phyloP scores from a whole-genome alignment of 306 rosid species.

The Inga oerstediana region DNA sequence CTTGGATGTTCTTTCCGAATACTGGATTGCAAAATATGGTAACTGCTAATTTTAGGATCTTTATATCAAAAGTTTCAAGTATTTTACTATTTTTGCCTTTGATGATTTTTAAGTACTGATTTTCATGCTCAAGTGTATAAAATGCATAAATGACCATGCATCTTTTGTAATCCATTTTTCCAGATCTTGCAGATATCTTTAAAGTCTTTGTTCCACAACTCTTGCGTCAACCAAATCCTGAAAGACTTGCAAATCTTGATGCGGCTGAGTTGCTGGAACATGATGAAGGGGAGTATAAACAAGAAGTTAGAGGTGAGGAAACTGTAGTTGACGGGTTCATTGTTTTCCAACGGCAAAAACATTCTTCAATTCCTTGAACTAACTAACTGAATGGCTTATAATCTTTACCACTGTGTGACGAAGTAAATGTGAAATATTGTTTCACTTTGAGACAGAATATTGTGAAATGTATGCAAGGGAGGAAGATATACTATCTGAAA shows the following conservation, averaged over 20 bases:
- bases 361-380: too few relatives aligned
- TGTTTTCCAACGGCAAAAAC: too few relatives aligned
- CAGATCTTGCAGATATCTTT: constrained; percentile 89
- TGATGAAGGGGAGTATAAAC: background rate
- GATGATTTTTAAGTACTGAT: background rate
- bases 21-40: background rate
- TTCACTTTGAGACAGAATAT: too few relatives aligned
- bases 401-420: too few relatives aligned
- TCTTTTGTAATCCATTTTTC: constrained; percentile 8
- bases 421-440: too few relatives aligned
- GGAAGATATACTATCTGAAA: too few relatives aligned
- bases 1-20: background rate
- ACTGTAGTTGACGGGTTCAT: too few relatives aligned
- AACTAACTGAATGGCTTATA: too few relatives aligned
- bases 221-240: constrained; percentile 87
- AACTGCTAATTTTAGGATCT: too few relatives aligned
- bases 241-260: constrained; percentile 80
- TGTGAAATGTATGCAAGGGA: too few relatives aligned
- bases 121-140: background rate
- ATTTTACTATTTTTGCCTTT: background rate
- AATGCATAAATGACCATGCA: too few relatives aligned
- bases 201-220: constrained; percentile 97
- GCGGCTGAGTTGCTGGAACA: constrained; percentile 71
- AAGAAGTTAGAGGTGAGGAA: constrained; percentile 66
- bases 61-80: background rate